A percentile compares a stretch with the other conserved stretches of the same genome.
These are phyloP conservation scores for Graphilbum fragrans DNA, from an alignment of 2,329 filamentous ascomycete genomes.

Conservation along the genomic window DNA sequence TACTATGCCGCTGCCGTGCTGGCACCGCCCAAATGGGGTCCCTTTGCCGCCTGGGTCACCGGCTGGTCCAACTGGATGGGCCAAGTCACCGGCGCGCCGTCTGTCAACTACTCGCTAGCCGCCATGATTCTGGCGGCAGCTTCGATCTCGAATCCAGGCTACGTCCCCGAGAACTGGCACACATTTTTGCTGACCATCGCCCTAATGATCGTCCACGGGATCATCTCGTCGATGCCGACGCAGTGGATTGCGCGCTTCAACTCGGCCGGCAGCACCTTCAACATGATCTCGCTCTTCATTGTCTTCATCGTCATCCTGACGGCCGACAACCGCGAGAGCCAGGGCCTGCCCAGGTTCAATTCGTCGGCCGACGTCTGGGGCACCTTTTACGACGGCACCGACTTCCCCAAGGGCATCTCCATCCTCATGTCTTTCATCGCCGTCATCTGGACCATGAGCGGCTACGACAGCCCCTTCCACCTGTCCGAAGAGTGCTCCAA, in stretches of 20 bases:
- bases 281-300: constrained; percentile 53
- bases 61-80: constrained; percentile 60
- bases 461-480: constrained; percentile 60
- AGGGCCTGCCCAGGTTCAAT: constrained; percentile 21
- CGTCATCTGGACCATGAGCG: constrained; percentile 58
- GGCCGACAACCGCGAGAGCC: constrained; percentile 36
- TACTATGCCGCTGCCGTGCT: constrained; percentile 66
- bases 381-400: constrained; percentile 51
- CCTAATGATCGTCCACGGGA: constrained; percentile 55
- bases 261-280: constrained; percentile 57
- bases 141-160: constrained; percentile 56
- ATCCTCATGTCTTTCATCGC: constrained; percentile 61
- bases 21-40: constrained; percentile 52
- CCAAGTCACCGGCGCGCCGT: constrained; percentile 55
- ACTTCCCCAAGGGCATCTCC: constrained; percentile 54
- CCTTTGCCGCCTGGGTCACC: constrained; percentile 55
- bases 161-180: constrained; percentile 52
- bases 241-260: constrained; percentile 60
- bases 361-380: constrained; percentile 49
- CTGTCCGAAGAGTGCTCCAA: constrained; percentile 67
- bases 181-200: constrained; percentile 55
- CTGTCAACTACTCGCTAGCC: constrained; percentile 53
- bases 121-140: constrained; percentile 61
- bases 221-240: constrained; percentile 59
- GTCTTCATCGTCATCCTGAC: constrained; percentile 60